These are phyloP conservation scores for Ilyonectria robusta DNA, from an alignment of 2,329 filamentous ascomycete species.

Conservation along the genomic window DNA sequence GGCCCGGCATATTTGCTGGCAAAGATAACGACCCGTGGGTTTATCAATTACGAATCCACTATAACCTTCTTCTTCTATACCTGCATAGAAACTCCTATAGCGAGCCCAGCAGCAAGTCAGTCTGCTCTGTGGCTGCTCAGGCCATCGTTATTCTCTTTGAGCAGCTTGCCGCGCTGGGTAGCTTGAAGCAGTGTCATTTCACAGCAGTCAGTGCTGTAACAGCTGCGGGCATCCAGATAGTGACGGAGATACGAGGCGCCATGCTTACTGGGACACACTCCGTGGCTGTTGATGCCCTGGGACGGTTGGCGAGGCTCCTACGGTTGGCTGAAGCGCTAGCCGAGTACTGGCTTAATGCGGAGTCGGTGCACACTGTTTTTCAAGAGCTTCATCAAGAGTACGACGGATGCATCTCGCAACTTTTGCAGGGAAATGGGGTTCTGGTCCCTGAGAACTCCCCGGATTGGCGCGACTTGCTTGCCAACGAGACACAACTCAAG, in stretches of 20 bases:
- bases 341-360: conserved; percentile 41
- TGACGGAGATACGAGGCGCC: conserved; percentile 36
- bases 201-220: conserved; percentile 41
- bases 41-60: conserved; percentile 39
- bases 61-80: conserved; percentile 39
- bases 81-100: conserved; percentile 34
- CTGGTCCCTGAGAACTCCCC: conserved; percentile 41
- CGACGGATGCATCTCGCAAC: conserved; percentile 35
- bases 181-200: conserved; percentile 43
- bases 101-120: conserved; percentile 29
- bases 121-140: conserved; percentile 43
- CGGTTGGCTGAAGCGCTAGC: conserved; percentile 36
- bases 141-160: conserved; percentile 40
- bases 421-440: conserved; percentile 40
- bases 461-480: conserved; percentile 41
- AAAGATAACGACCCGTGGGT: conserved; percentile 35
- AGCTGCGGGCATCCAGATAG: conserved; percentile 42
- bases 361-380: conserved; percentile 44
- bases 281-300: conserved; percentile 38
- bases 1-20: conserved; percentile 37
- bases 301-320: conserved; percentile 29
- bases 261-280: conserved; percentile 35
- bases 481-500: conserved; percentile 25
- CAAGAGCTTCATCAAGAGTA: conserved; percentile 41
- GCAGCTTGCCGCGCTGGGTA: conserved; percentile 30